Conservation (phyloP, 768 basidiomycete species). For the Cyclocybe aegerita region DNA sequence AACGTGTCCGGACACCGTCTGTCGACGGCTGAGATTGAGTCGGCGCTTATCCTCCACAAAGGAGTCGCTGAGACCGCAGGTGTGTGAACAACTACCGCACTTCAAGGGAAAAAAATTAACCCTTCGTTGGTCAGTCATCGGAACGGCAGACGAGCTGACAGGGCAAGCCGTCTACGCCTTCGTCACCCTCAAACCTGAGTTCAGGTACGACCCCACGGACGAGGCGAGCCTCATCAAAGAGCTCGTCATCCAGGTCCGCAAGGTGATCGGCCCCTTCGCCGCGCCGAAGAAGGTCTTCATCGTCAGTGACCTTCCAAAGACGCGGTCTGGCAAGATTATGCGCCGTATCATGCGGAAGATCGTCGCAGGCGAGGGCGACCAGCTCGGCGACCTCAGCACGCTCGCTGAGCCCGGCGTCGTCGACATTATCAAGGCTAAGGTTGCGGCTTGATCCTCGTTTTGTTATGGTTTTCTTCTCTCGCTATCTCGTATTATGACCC, state of each 20-base stretch:
- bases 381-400: conserved; percentile 93
- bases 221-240: conserved; percentile 80
- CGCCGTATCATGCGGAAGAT: conserved; percentile 96
- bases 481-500: not conserved
- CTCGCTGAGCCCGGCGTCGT: conserved; percentile 87
- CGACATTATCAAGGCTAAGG: conserved; percentile 81
- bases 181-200: conserved; percentile 94
- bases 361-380: conserved; percentile 90
- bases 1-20: conserved; percentile 97
- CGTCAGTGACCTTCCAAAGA: conserved; percentile 88
- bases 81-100: conserved; percentile 18
- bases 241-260: conserved; percentile 91
- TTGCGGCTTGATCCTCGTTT: conserved; percentile 35
- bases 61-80: conserved; percentile 95
- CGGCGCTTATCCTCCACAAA: conserved; percentile 89
- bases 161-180: conserved; percentile 95
- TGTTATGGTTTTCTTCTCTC: conserved; percentile 1
- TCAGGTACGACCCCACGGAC: conserved; percentile 67
- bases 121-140: conserved; percentile 53
- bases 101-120: not conserved
- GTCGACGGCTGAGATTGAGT: conserved; percentile 97
- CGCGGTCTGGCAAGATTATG: conserved; percentile 97
- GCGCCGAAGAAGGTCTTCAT: conserved; percentile 92
- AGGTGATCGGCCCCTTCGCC: conserved; percentile 97
- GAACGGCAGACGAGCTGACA: conserved; percentile 82